A percentile compares a stretch with the other conserved stretches of the same genome.
phyloP scores from a whole-genome alignment of 345 rosid genomes.

The Arabis hirsuta region DNA sequence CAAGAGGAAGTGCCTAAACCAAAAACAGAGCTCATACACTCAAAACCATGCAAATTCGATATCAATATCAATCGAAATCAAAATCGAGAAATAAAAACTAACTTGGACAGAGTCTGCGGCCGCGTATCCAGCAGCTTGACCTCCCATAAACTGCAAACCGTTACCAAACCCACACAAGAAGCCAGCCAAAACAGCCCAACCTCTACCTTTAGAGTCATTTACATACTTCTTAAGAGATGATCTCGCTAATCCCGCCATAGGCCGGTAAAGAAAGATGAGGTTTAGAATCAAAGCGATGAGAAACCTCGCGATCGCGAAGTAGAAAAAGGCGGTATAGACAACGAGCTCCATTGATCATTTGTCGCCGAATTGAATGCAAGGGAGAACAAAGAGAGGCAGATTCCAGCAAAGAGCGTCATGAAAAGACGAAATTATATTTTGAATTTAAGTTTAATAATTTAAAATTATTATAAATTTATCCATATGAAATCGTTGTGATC shows the following conservation, averaged over 20 bases:
- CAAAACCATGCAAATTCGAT: neutral
- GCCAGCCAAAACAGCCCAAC: conserved; percentile 83
- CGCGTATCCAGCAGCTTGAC: conserved; percentile 92
- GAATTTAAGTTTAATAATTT: no score
- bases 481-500: no score
- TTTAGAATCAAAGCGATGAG: conserved; percentile 61
- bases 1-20: conserved; percentile 86
- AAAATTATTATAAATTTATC: no score
- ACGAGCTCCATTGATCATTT: conserved; percentile 78
- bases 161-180: conserved; percentile 81
- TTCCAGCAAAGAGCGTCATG: conserved; percentile 69
- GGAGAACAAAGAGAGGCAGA: conserved; percentile 77
- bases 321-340: conserved; percentile 81
- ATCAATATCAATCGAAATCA: neutral
- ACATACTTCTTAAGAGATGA: conserved; percentile 68
- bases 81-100: conserved; percentile 20
- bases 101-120: conserved; percentile 91
- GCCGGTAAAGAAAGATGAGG: conserved; percentile 66
- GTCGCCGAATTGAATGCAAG: conserved; percentile 88
- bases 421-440: no score
- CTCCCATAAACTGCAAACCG: conserved; percentile 89
- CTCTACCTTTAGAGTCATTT: conserved; percentile 68
- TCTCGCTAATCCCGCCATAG: conserved; percentile 58
- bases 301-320: conserved; percentile 72
- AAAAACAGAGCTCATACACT: conserved; percentile 28